phyloP scores from a whole-genome alignment of 148 eudicot species.

The Fagopyrum tataricum region DNA sequence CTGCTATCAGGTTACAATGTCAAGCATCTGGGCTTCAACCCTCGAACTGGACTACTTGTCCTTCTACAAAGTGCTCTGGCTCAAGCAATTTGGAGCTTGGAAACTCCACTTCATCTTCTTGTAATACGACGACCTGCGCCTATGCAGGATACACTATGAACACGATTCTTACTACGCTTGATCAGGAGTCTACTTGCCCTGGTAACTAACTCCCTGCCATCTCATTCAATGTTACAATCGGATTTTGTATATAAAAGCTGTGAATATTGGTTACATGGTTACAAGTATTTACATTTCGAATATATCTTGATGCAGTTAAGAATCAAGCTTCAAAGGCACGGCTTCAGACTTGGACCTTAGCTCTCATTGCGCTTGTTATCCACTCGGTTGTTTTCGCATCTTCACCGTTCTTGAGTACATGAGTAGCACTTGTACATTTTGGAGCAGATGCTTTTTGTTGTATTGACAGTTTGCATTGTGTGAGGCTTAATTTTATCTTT shows the following conservation, averaged over 20 bases:
- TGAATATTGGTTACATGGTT: not conserved
- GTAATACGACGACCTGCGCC: constrained; percentile 47
- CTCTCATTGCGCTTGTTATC: constrained; percentile 23
- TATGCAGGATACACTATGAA: constrained; percentile 54
- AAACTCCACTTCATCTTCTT: constrained; percentile 35
- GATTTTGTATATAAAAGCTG: not conserved
- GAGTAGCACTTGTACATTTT: not conserved
- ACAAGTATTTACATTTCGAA: not conserved
- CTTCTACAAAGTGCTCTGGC: constrained; percentile 37
- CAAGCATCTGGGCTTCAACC: constrained; percentile 41
- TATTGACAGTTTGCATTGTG: not conserved
- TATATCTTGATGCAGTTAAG: constrained; percentile 11
- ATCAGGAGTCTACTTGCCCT: constrained; percentile 44
- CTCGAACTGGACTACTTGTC: constrained; percentile 38
- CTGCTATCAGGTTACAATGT: constrained; percentile 50
- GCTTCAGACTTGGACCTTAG: constrained; percentile 31
- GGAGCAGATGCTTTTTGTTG: not conserved
- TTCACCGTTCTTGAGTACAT: constrained; percentile 1
- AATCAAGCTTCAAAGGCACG: constrained; percentile 25
- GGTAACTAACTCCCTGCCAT: constrained; percentile 32
- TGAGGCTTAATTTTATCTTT: not conserved
- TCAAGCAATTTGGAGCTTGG: constrained; percentile 32
- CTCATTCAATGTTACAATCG: not conserved
- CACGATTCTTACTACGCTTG: constrained; percentile 35
- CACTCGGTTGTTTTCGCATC: constrained; percentile 25